Evolutionary conservation across 176 grass and related monocot species (phyloP).

Genomic region (Urochloa ruziziensis): DNA sequence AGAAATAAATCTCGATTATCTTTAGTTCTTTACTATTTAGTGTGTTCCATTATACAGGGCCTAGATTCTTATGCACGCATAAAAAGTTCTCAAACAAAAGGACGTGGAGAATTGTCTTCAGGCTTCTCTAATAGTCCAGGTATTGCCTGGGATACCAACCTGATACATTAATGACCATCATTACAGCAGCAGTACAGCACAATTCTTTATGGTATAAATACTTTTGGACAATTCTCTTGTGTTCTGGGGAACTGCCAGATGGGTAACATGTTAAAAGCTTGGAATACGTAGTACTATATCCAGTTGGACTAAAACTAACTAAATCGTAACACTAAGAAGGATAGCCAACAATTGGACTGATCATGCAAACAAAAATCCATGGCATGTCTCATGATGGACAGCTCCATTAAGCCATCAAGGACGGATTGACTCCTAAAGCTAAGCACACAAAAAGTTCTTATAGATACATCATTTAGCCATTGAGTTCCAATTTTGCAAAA

Average conservation of each 20-base stretch:
- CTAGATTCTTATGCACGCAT: slow-evolving; percentile 7
- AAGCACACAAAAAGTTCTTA: background rate
- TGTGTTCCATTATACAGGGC: background rate
- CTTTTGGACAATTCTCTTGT: background rate
- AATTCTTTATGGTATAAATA: background rate
- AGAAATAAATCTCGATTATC: background rate
- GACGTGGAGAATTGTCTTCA: background rate
- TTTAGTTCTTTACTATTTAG: slow-evolving; percentile 20
- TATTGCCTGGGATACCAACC: background rate
- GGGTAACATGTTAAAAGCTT: background rate
- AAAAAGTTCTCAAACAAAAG: background rate
- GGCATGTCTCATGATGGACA: background rate
- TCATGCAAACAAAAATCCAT: background rate
- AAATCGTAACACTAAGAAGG: background rate
- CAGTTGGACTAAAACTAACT: background rate
- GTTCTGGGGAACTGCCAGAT: background rate
- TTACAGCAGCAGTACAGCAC: background rate
- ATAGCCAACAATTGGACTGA: background rate
- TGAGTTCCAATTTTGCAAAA: background rate
- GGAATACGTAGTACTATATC: background rate
- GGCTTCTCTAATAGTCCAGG: background rate
- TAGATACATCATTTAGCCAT: background rate
- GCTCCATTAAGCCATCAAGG: background rate
- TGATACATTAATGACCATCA: background rate
- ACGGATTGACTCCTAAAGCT: background rate